A percentile compares a stretch with the other conserved stretches of the same genome.
Evolutionary conservation across 495 filamentous ascomycete genomes (phyloP).

Genomic region (Penicillium ucsense): DNA sequence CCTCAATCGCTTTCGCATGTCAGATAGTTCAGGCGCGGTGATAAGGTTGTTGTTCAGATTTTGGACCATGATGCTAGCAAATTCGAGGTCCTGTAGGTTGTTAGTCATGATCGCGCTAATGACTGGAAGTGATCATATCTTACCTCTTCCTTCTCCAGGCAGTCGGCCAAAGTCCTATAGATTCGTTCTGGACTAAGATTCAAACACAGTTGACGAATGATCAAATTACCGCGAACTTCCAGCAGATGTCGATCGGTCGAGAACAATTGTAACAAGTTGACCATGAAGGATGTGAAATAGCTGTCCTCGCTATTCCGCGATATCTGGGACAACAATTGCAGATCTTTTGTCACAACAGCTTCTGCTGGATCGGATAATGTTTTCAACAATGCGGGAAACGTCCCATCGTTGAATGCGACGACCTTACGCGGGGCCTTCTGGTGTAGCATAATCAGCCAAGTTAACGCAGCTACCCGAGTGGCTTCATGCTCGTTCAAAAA

Average conservation of each 20-base stretch:
- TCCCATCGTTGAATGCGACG: slow-evolving; percentile 91
- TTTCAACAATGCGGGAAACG: slow-evolving; percentile 91
- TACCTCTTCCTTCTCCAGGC: slow-evolving; percentile 90
- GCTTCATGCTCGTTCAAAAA: slow-evolving; percentile 96
- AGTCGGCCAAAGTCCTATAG: slow-evolving; percentile 91
- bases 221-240: slow-evolving; percentile 88
- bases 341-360: slow-evolving; percentile 88
- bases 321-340: slow-evolving; percentile 92
- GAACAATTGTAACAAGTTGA: slow-evolving; percentile 89
- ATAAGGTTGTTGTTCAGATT: slow-evolving; percentile 99
- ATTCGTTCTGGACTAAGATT: slow-evolving; percentile 91
- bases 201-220: slow-evolving; percentile 89
- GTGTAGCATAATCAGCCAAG: slow-evolving; percentile 97
- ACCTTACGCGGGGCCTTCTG: slow-evolving; percentile 89
- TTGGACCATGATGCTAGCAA: slow-evolving; percentile 99
- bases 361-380: slow-evolving; percentile 94
- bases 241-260: slow-evolving; percentile 84
- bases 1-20: slow-evolving; percentile 78
- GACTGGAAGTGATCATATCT: slow-evolving; percentile 1
- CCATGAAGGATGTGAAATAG: slow-evolving; percentile 98
- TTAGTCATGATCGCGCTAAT: background rate
- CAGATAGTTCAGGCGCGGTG: slow-evolving; percentile 87
- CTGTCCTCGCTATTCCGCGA: slow-evolving; percentile 92
- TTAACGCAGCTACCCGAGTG: slow-evolving; percentile 83
- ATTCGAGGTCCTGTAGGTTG: slow-evolving; percentile 65